Evolutionary conservation across 1,284 basidiomycete species (phyloP).

Genomic region (Microbotryomycetes sp.): DNA sequence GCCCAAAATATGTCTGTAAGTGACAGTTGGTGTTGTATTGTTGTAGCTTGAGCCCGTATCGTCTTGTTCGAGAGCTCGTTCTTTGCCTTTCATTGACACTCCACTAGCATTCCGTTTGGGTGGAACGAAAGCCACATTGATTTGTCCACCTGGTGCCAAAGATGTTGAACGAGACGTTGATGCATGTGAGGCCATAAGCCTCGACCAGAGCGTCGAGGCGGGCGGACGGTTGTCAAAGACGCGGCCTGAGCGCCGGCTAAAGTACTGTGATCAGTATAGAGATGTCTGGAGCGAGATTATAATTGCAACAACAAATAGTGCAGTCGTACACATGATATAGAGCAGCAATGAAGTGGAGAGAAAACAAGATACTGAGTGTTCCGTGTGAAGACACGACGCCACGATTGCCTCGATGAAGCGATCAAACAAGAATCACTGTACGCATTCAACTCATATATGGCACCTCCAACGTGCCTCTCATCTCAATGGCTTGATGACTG

Average conservation of each 20-base stretch:
- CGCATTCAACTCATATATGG: too few species aligned
- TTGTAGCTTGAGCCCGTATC: neutral
- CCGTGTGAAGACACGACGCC: too few species aligned
- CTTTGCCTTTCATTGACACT: slow-evolving; percentile 27
- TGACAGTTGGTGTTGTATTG: neutral
- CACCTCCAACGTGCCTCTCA: neutral
- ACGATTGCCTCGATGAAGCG: too few species aligned
- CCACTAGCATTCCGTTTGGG: slow-evolving; percentile 21
- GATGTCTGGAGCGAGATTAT: too few species aligned
- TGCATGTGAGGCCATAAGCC: neutral
- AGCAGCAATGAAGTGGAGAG: neutral
- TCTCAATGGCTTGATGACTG: neutral
- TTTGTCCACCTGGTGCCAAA: too few species aligned
- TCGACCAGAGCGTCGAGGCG: neutral
- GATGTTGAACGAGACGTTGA: neutral
- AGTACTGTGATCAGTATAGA: too few species aligned
- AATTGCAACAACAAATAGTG: neutral
- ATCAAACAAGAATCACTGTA: too few species aligned
- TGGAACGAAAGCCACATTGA: slow-evolving; percentile 15
- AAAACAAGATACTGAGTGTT: neutral
- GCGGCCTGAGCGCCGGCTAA: too few species aligned
- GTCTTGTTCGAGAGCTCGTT: slow-evolving; percentile 1
- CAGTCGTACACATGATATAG: neutral
- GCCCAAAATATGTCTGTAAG: slow-evolving; percentile 13
- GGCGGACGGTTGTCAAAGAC: neutral